Evolutionary conservation across 2,329 filamentous ascomycete genomes (phyloP).

Genomic region (Xylaria sp.): DNA sequence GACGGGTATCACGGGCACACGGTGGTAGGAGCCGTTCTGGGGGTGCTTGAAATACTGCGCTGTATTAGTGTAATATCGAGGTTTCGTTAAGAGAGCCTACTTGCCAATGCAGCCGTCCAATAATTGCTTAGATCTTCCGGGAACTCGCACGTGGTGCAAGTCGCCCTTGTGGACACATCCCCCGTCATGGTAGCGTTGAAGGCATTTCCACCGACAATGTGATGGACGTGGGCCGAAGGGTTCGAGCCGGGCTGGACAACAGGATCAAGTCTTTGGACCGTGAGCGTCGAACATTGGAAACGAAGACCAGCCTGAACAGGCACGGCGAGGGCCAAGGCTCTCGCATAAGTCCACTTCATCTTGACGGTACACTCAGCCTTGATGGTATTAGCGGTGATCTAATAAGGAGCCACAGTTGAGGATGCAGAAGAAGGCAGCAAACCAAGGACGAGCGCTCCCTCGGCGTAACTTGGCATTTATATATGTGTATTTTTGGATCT

Average conservation of each 20-base stretch:
- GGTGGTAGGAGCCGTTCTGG: slow-evolving; percentile 21
- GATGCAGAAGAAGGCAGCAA: slow-evolving; percentile 3
- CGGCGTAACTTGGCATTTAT: slow-evolving; percentile 5
- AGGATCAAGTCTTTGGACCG: slow-evolving; percentile 28
- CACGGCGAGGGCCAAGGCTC: slow-evolving; percentile 22
- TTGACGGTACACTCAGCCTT: slow-evolving; percentile 10
- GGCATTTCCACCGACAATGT: slow-evolving; percentile 30
- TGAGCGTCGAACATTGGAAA: slow-evolving; percentile 29
- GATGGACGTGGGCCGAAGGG: slow-evolving; percentile 27
- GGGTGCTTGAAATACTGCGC: slow-evolving; percentile 3
- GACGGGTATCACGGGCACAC: slow-evolving; percentile 36
- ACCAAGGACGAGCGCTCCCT: background rate
- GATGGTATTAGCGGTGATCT: background rate
- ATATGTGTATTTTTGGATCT: slow-evolving; percentile 6
- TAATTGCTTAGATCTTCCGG: slow-evolving; percentile 37
- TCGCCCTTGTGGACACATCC: slow-evolving; percentile 20
- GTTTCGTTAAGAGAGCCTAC: background rate
- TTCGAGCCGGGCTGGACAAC: slow-evolving; percentile 26
- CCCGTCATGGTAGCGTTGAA: slow-evolving; percentile 29
- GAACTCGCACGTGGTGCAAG: slow-evolving; percentile 37
- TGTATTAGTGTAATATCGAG: background rate
- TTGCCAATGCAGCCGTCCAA: slow-evolving; percentile 26
- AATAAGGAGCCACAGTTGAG: background rate
- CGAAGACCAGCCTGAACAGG: slow-evolving; percentile 29
- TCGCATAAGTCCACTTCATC: slow-evolving; percentile 27